Evolutionary conservation across 2,329 filamentous ascomycete species (phyloP), one percentile per base, ranked within the genome.

Genomic region (Aspergillus sp.): DNA sequence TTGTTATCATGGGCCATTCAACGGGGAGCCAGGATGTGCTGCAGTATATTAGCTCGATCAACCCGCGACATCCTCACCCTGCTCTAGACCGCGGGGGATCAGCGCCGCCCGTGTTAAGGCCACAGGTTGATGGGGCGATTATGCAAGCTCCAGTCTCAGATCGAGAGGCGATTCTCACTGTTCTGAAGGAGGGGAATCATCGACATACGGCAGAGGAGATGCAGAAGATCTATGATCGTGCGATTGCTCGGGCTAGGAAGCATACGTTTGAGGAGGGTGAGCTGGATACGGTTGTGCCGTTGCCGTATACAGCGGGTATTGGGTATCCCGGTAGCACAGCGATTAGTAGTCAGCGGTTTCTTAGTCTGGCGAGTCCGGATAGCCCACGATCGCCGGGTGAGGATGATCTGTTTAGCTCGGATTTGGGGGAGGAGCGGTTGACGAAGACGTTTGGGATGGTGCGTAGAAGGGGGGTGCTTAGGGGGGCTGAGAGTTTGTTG

Each of bases 381-480:
- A 83, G 80, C 21, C 84, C 84, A 0, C 76, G 79, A 45, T 73
- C 78, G 49, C 80, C 86, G 3, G 89, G 88, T 7, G 88, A 90
- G 58, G 93, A 97, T 70, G 93, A 96, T 70, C 91, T 90, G 69
- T 96, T 96, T 76, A 93, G 89, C 15, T 87, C 86, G 3, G 90
- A 95, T 69, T 76, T 96, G 15, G 72, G 77, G 0, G 82, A 84
- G 37, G 79, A 83, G 35, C 78, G 80, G 19, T 76, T 92, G 5
- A 68, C 73, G 23, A 71, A 71, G 14, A 88, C 87, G 14, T 96
- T 93, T 82, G 83, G 86, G 3, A 77, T 68, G 61, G 71, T 82
- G 31, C 64, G 67, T 1, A 49, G 66, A 15, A 62, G 68, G 14
- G 76, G 75, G 0, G 50, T 79, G n/a, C 46, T 80, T 54, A 70